These are phyloP conservation scores for Cercospora beticola DNA, from an alignment of 2,329 filamentous ascomycete genomes.

Conservation along the genomic window DNA sequence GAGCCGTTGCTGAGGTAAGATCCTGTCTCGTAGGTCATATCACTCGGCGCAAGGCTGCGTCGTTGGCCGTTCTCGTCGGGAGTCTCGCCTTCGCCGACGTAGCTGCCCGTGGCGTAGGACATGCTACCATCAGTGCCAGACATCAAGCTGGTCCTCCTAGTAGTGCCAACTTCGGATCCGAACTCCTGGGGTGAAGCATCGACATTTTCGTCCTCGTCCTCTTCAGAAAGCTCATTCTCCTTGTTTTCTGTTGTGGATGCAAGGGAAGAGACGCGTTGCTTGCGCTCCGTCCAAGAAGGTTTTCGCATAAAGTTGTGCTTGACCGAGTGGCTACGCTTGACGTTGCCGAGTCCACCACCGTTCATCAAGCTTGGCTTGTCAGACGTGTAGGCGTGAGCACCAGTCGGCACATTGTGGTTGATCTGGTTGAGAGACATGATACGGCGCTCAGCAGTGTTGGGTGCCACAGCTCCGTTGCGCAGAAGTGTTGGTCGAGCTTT, in stretches of 20 bases:
- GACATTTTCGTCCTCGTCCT: slow-evolving; percentile 42
- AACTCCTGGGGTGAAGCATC: slow-evolving; percentile 26
- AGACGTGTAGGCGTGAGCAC: slow-evolving; percentile 41
- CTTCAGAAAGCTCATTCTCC: slow-evolving; percentile 51
- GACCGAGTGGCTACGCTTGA: slow-evolving; percentile 42
- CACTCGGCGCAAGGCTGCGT: slow-evolving; percentile 45
- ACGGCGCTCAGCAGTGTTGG: slow-evolving; percentile 56
- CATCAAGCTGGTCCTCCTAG: slow-evolving; percentile 29
- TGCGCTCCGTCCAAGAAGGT: slow-evolving; percentile 35
- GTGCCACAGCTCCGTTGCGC: slow-evolving; percentile 40
- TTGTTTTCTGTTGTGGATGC: slow-evolving; percentile 39
- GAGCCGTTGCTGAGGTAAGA: slow-evolving; percentile 51
- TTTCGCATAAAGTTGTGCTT: slow-evolving; percentile 37
- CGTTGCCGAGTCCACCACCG: slow-evolving; percentile 24
- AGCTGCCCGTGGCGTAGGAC: slow-evolving; percentile 35
- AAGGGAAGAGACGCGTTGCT: slow-evolving; percentile 31
- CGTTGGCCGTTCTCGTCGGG: slow-evolving; percentile 37
- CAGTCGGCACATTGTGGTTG: slow-evolving; percentile 65
- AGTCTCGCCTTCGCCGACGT: slow-evolving; percentile 26
- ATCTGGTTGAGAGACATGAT: slow-evolving; percentile 93
- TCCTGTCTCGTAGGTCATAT: slow-evolving; percentile 49
- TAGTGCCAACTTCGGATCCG: slow-evolving; percentile 25
- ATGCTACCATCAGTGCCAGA: slow-evolving; percentile 23
- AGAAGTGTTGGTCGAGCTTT: slow-evolving; percentile 47
- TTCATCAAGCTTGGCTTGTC: slow-evolving; percentile 31